Evolutionary conservation across 2,329 filamentous ascomycete genomes (phyloP).

Genomic region (Pseudogymnoascus destructans): DNA sequence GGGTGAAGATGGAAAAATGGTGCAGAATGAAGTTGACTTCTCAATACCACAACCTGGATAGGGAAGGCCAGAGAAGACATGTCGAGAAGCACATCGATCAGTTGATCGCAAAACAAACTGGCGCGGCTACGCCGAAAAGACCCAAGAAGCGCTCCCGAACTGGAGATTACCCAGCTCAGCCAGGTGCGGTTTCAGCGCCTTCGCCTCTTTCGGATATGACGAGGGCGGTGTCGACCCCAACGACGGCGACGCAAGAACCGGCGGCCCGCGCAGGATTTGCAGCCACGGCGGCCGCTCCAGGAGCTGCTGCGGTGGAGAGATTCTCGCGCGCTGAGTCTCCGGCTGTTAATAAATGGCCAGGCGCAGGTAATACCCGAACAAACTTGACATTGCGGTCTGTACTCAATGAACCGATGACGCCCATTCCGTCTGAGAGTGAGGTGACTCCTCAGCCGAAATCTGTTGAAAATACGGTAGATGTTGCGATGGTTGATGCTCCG

Average conservation of each 20-base stretch:
- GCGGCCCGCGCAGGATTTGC: background rate
- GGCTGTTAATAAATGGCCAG: background rate
- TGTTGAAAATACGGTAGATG: background rate
- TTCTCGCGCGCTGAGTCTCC: background rate
- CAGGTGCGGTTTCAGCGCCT: background rate
- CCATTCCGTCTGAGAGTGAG: background rate
- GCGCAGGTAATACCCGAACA: background rate
- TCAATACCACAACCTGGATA: background rate
- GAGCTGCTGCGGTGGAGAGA: background rate
- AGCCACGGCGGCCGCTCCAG: background rate
- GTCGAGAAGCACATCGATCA: background rate
- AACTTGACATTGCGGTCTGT: background rate
- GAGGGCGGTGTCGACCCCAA: background rate
- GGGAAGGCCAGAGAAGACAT: background rate
- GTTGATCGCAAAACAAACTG: background rate
- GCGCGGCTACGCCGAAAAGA: background rate
- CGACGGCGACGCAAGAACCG: background rate
- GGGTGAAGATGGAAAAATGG: background rate
- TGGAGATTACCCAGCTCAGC: background rate
- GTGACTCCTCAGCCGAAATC: background rate
- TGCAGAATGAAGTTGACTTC: background rate
- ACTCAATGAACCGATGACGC: background rate
- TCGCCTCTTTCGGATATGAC: background rate
- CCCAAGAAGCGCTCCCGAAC: background rate
- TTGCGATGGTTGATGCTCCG: background rate